Evolutionary conservation across 805 yeast genomes (phyloP).

Genomic region (Saccharomycopsis guyanensis): DNA sequence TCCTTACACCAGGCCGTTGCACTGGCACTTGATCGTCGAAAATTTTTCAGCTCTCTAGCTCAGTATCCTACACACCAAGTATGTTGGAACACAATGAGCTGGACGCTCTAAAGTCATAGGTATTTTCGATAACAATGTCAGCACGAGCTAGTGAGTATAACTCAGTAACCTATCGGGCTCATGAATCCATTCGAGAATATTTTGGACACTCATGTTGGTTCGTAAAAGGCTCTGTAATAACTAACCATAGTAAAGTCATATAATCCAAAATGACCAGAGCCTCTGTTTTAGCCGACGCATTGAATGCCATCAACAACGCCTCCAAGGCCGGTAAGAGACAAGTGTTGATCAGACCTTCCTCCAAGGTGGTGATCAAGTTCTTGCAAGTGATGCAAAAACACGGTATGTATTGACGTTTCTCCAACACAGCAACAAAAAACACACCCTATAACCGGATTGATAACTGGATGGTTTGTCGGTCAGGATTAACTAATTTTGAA

Average conservation of each 20-base stretch:
- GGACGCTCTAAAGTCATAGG: background rate
- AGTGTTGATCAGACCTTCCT: slow-evolving; percentile 94
- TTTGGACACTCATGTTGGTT: slow-evolving; percentile 21
- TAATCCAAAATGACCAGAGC: slow-evolving; percentile 78
- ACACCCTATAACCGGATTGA: slow-evolving; percentile 19
- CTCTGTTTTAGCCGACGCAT: slow-evolving; percentile 97
- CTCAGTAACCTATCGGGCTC: slow-evolving; percentile 17
- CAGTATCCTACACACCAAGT: background rate
- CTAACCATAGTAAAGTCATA: background rate
- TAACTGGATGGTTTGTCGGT: slow-evolving; percentile 22
- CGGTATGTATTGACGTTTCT: slow-evolving; percentile 32
- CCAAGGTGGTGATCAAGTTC: slow-evolving; percentile 96
- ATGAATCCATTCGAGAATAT: slow-evolving; percentile 13
- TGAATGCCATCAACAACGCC: slow-evolving; percentile 96
- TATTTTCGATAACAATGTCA: background rate
- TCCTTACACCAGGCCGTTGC: no score
- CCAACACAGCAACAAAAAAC: background rate
- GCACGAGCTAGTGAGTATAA: slow-evolving; percentile 11
- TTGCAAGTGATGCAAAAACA: slow-evolving; percentile 95
- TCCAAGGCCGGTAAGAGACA: slow-evolving; percentile 99
- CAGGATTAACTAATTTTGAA: slow-evolving; percentile 12
- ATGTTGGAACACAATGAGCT: background rate
- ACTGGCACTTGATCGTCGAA: background rate
- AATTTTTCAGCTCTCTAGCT: background rate
- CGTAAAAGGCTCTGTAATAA: slow-evolving; percentile 3